Conservation (phyloP, 2,329 filamentous ascomycete species). For the Epichloe bromicola region DNA sequence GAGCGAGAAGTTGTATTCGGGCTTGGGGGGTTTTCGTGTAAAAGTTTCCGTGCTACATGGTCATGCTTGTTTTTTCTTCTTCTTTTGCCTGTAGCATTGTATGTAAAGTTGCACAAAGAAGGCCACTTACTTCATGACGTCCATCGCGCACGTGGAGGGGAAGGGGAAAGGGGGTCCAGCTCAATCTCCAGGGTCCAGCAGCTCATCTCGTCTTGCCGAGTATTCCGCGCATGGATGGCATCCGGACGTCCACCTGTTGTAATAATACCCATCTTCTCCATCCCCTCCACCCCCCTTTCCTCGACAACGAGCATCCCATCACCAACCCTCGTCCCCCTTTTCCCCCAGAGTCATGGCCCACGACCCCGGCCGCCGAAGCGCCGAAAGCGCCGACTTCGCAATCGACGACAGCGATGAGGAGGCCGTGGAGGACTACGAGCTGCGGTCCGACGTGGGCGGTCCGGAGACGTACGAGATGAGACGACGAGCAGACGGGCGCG, state of each 20-base stretch:
- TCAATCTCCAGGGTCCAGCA: too few species aligned
- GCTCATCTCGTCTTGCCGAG: too few species aligned
- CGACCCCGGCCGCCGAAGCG: conserved; percentile 8
- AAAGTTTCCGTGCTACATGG: too few species aligned
- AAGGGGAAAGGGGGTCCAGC: too few species aligned
- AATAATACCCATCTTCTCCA: too few species aligned
- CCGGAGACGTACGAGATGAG: conserved; percentile 21
- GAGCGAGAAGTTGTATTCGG: too few species aligned
- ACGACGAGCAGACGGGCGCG: too few species aligned
- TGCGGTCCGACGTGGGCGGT: conserved; percentile 18
- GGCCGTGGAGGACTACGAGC: conserved; percentile 15
- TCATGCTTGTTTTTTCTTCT: not conserved
- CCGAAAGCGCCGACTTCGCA: conserved; percentile 17
- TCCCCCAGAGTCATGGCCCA: conserved; percentile 5
- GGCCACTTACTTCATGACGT: too few species aligned
- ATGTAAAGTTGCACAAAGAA: too few species aligned
- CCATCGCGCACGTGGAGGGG: too few species aligned
- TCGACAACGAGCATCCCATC: not conserved
- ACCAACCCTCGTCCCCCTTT: not conserved
- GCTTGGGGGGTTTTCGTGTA: not conserved
- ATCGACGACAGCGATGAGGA: conserved; percentile 22
- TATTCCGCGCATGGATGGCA: too few species aligned
- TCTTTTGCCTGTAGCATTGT: not conserved
- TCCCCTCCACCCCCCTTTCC: not conserved
- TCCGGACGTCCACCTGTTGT: too few species aligned